A percentile compares a stretch with the other conserved stretches of the same genome.
These are phyloP conservation scores for Gypsophila paniculata DNA, from an alignment of 179 eudicot species.

Conservation along the genomic window DNA sequence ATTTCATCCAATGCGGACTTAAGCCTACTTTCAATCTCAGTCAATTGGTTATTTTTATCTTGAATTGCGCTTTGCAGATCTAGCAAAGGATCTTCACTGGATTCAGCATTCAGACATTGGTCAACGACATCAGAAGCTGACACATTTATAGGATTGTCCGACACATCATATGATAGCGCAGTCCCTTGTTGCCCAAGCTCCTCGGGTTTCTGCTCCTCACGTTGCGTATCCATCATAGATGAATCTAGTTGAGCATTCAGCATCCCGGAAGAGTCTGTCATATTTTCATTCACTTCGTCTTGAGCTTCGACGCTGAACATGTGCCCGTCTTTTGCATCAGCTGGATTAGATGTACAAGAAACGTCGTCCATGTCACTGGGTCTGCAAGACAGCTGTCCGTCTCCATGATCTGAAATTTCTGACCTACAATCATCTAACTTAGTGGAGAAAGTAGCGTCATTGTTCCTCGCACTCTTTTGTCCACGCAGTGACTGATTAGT, in stretches of 20 bases:
- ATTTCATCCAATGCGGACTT: slow-evolving; percentile 57
- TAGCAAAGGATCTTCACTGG: slow-evolving; percentile 40
- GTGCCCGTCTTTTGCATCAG: slow-evolving; percentile 41
- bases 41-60: slow-evolving; percentile 59
- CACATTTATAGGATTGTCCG: slow-evolving; percentile 35
- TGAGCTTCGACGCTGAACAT: slow-evolving; percentile 37
- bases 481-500: slow-evolving; percentile 54
- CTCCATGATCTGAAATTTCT: slow-evolving; percentile 54
- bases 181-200: slow-evolving; percentile 33
- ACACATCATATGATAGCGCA: slow-evolving; percentile 37
- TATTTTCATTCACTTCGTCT: slow-evolving; percentile 73
- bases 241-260: slow-evolving; percentile 69
- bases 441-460: slow-evolving; percentile 33
- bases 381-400: slow-evolving; percentile 34
- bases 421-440: slow-evolving; percentile 62
- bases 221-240: slow-evolving; percentile 72
- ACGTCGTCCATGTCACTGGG: slow-evolving; percentile 70
- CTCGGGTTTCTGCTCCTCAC: slow-evolving; percentile 48
- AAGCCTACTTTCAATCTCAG: slow-evolving; percentile 55
- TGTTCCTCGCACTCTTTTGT: slow-evolving; percentile 32
- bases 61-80: slow-evolving; percentile 57
- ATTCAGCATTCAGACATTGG: slow-evolving; percentile 36
- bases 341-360: slow-evolving; percentile 54
- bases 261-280: slow-evolving; percentile 73
- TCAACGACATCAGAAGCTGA: slow-evolving; percentile 36